Conservation (phyloP, 2,329 filamentous ascomycete species). For the Aureobasidium namibiae region DNA sequence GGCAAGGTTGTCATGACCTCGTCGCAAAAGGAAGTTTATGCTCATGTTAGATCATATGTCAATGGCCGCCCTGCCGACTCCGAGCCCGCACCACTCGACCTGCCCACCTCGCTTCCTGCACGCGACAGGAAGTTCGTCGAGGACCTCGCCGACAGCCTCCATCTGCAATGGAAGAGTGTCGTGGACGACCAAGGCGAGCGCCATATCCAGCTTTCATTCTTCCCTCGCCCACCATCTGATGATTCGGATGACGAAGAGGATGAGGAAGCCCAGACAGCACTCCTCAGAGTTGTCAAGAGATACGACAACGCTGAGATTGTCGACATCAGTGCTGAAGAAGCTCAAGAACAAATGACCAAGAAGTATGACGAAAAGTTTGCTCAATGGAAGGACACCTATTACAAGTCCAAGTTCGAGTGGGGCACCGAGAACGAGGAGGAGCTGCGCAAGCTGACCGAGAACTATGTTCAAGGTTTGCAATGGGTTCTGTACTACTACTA, state of each 20-base stretch:
- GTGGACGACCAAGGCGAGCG: slow-evolving; percentile 57
- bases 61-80: slow-evolving; percentile 53
- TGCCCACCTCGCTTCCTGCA: slow-evolving; percentile 65
- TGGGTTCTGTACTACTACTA: slow-evolving; percentile 99
- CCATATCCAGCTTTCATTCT: slow-evolving; percentile 57
- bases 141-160: slow-evolving; percentile 65
- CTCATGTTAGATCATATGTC: slow-evolving; percentile 73
- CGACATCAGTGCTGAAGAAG: slow-evolving; percentile 70
- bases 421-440: slow-evolving; percentile 71
- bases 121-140: slow-evolving; percentile 90
- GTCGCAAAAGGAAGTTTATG: slow-evolving; percentile 73
- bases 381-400: slow-evolving; percentile 92
- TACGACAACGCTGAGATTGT: slow-evolving; percentile 87
- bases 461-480: slow-evolving; percentile 94
- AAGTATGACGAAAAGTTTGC: slow-evolving; percentile 87
- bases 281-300: slow-evolving; percentile 75
- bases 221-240: slow-evolving; percentile 39
- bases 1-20: slow-evolving; percentile 68
- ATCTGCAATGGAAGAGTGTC: slow-evolving; percentile 56
- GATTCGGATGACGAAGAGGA: slow-evolving; percentile 64
- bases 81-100: slow-evolving; percentile 53
- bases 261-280: slow-evolving; percentile 73
- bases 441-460: slow-evolving; percentile 75
- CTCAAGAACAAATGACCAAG: slow-evolving; percentile 67
- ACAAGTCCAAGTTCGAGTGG: slow-evolving; percentile 86